A percentile compares a stretch with the other conserved stretches of the same genome.
These are phyloP conservation scores for Teunomyces gatunensis DNA, from an alignment of 805 yeast species.

Conservation along the genomic window DNA sequence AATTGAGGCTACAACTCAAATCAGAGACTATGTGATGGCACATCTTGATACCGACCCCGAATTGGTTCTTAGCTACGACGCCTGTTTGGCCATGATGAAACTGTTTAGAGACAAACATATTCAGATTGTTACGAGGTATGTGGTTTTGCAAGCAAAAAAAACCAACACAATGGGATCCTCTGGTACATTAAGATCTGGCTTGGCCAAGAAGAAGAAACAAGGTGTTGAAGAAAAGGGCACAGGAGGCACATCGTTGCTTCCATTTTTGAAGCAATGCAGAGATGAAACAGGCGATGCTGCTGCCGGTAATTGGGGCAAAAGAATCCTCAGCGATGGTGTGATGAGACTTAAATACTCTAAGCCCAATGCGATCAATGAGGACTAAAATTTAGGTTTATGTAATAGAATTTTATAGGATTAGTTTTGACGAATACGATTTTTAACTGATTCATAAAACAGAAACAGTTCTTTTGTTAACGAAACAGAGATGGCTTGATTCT, in stretches of 20 bases:
- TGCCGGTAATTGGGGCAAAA: slow-evolving; percentile 88
- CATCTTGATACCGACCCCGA: slow-evolving; percentile 45
- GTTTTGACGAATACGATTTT: background rate
- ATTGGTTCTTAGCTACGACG: slow-evolving; percentile 74
- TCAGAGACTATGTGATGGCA: slow-evolving; percentile 61
- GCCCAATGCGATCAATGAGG: slow-evolving; percentile 42
- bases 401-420: background rate
- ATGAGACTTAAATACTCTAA: slow-evolving; percentile 40
- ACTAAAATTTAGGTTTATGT: slow-evolving; percentile 15
- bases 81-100: slow-evolving; percentile 84
- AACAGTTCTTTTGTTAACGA: too few relatives aligned
- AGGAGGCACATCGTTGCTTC: slow-evolving; percentile 89
- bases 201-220: slow-evolving; percentile 49
- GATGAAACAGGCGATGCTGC: slow-evolving; percentile 95
- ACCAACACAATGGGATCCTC: slow-evolving; percentile 51
- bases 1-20: slow-evolving; percentile 53
- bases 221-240: slow-evolving; percentile 73
- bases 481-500: too few relatives aligned
- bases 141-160: slow-evolving; percentile 73
- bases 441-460: too few relatives aligned
- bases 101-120: slow-evolving; percentile 89
- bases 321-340: slow-evolving; percentile 59
- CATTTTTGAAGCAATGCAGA: slow-evolving; percentile 91
- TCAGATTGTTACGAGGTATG: slow-evolving; percentile 86
- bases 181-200: slow-evolving; percentile 63